Percentiles rank a stretch among this genome's conserved stretches.
These are phyloP conservation scores for Xylariaceae sp. DNA, from an alignment of 2,329 filamentous ascomycete species.

Conservation along the genomic window DNA sequence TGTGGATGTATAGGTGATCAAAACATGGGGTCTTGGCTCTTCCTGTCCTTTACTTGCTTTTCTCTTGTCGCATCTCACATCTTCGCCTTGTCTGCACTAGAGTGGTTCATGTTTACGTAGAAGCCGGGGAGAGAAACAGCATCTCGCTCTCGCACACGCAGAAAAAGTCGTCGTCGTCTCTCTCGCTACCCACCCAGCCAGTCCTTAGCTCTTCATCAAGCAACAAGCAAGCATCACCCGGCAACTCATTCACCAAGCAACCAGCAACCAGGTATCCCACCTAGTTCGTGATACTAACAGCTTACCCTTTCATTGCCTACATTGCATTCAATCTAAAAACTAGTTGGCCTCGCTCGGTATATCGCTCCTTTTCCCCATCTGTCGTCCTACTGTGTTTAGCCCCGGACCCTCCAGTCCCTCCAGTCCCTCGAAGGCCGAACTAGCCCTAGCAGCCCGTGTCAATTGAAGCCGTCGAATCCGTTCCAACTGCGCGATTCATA, in stretches of 20 bases:
- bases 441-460: neutral
- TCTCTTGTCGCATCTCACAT: slow-evolving; percentile 7
- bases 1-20: neutral
- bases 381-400: neutral
- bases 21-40: slow-evolving; percentile 11
- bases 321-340: slow-evolving; percentile 2
- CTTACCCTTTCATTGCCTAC: slow-evolving; percentile 7
- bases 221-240: too few relatives aligned
- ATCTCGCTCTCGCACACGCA: neutral
- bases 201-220: too few relatives aligned
- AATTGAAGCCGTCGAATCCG: slow-evolving; percentile 1
- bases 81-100: neutral
- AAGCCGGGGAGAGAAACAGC: slow-evolving; percentile 6
- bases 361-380: slow-evolving; percentile 1
- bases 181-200: slow-evolving; percentile 3
- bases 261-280: neutral
- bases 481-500: neutral
- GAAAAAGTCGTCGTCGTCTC: slow-evolving; percentile 1
- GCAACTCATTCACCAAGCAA: neutral
- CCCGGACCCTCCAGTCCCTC: neutral
- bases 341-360: neutral
- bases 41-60: slow-evolving; percentile 7
- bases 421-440: neutral
- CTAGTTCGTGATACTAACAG: neutral
- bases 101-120: slow-evolving; percentile 13